These are phyloP conservation scores for Aspergillus sergii DNA, from an alignment of 2,329 filamentous ascomycete genomes.

Conservation along the genomic window DNA sequence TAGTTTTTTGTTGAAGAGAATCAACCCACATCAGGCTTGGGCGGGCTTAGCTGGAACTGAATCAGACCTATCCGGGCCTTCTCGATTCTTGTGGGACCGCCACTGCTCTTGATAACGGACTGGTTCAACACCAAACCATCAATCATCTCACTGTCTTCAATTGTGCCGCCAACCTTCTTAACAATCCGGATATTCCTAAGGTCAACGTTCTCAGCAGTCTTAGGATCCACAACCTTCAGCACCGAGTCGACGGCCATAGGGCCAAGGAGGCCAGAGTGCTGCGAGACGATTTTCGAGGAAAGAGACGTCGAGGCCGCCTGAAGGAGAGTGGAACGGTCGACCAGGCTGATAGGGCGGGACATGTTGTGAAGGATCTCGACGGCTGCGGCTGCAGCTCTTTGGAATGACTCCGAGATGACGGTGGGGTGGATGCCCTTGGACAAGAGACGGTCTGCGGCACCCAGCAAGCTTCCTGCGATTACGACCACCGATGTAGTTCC, in stretches of 20 bases:
- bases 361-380: constrained; percentile 92
- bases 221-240: constrained; percentile 91
- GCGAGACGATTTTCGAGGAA: constrained; percentile 97
- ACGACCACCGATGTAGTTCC: constrained; percentile 98
- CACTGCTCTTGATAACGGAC: constrained; percentile 88
- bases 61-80: constrained; percentile 97
- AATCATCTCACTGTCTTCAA: constrained; percentile 96
- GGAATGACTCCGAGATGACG: constrained; percentile 96
- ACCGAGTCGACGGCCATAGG: constrained; percentile 98
- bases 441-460: constrained; percentile 87
- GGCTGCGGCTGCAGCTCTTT: constrained; percentile 85
- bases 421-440: constrained; percentile 94
- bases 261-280: constrained; percentile 92
- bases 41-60: constrained; percentile 97
- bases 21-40: constrained; percentile 83
- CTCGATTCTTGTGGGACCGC: constrained; percentile 89
- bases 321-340: constrained; percentile 84
- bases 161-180: constrained; percentile 97
- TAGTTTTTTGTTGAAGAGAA: background rate
- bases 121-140: constrained; percentile 93
- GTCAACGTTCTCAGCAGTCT: constrained; percentile 94
- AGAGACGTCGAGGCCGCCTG: constrained; percentile 97
- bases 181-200: constrained; percentile 94
- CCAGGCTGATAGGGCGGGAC: constrained; percentile 88
- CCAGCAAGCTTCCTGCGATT: constrained; percentile 91